Base-by-base conservation (phyloP, 139 green algal genomes). In the Parachlorella kessleri region DNA sequence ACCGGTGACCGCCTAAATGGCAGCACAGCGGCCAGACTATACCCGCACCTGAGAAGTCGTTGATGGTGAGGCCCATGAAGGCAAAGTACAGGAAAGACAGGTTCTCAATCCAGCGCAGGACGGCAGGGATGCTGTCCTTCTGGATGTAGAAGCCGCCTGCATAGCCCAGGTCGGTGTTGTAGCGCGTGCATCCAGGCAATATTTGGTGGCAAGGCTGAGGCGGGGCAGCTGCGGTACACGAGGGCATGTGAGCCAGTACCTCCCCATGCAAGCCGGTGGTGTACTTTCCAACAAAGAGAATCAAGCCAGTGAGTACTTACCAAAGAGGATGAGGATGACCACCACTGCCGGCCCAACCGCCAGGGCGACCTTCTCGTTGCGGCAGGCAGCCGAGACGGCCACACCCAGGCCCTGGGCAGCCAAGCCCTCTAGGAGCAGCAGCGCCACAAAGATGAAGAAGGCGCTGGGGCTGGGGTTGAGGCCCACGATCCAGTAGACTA, bases 61-160 rank as follows among this genome's bases (percentile, higher is more conserved):
- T 91, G 65, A 87, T 83, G 63, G 79, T 38, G 2, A 87, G 66
- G n/a, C n/a, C n/a, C 70, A 90, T 80, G 55, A 86, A 82, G 1
- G 63, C 81, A 48, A 71, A 82, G 55, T 77, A 77, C 7, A 91
- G 76, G 66, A 86, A 73, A 3, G 79, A 87, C 7, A 83, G 54
- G 65, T 79, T 77, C 75, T 73, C 42, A 73, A 67, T 75, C 77
- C 77, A 82, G 30, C 69, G 37, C 55, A 82, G 64, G 64, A 72
- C 64, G 0, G 40, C 78, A 9, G 87, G 87, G 38, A 92, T 86
- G 42, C 40, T 84, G 42, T 86, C 64, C 1, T 79, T 23, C 37
- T 88, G 87, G 28, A 88, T 55, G 39, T 92, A 92, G 36, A 92
- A 88, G 21, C 88, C 88, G 30, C 73, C n/a, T n/a, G n/a, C n/a